phyloP scores from a whole-genome alignment of 2,329 filamentous ascomycete genomes.

The Exophiala viscosa region DNA sequence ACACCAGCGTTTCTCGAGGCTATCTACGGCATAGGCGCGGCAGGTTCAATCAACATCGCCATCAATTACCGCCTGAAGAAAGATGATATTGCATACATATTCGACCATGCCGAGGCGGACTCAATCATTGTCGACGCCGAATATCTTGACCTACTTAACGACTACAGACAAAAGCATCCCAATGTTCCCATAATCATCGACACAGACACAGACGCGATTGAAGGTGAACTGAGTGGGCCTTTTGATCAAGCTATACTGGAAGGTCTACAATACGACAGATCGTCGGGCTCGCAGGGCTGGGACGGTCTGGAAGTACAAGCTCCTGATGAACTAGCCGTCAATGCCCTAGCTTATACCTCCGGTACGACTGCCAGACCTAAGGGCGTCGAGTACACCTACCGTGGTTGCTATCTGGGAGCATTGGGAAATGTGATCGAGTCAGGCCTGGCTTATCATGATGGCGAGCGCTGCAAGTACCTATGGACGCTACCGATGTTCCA shows the following conservation, averaged over 20 bases:
- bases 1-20: slow-evolving; percentile 91
- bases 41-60: slow-evolving; percentile 71
- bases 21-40: slow-evolving; percentile 81
- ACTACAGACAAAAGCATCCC: slow-evolving; percentile 60
- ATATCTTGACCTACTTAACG: slow-evolving; percentile 65
- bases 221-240: slow-evolving; percentile 69
- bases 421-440: slow-evolving; percentile 86
- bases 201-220: slow-evolving; percentile 73
- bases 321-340: slow-evolving; percentile 70
- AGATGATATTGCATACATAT: slow-evolving; percentile 87
- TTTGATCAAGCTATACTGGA: slow-evolving; percentile 82
- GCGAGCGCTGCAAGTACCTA: slow-evolving; percentile 69
- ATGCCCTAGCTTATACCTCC: slow-evolving; percentile 89
- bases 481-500: slow-evolving; percentile 92
- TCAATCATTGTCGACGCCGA: slow-evolving; percentile 82
- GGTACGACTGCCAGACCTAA: slow-evolving; percentile 90
- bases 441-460: slow-evolving; percentile 67
- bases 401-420: slow-evolving; percentile 79
- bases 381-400: slow-evolving; percentile 87
- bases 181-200: slow-evolving; percentile 73
- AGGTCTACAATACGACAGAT: slow-evolving; percentile 67
- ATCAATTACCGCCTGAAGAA: slow-evolving; percentile 73
- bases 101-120: slow-evolving; percentile 82
- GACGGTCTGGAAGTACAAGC: slow-evolving; percentile 66
- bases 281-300: slow-evolving; percentile 70